Conservation (phyloP, 768 basidiomycete genomes). For the Termitomyces sp. region DNA sequence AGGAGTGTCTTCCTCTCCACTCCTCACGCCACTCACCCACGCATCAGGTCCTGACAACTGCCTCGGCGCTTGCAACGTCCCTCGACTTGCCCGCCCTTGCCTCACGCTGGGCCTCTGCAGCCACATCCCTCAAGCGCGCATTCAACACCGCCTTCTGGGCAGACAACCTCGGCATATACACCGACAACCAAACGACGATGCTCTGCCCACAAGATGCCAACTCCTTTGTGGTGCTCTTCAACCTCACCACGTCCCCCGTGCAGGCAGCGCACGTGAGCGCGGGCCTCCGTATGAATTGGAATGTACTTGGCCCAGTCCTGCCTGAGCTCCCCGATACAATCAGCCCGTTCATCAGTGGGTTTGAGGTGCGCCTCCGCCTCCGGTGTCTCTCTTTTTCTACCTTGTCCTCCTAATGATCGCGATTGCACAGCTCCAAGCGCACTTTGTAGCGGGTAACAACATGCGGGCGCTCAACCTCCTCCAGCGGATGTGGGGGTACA, state of each 20-base stretch:
- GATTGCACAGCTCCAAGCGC: slow-evolving; percentile 54
- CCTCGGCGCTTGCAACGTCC: slow-evolving; percentile 36
- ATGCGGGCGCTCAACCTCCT: slow-evolving; percentile 47
- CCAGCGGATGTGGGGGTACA: slow-evolving; percentile 53
- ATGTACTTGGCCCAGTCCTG: slow-evolving; percentile 41
- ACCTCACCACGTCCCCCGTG: slow-evolving; percentile 33
- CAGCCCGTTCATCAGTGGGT: no score
- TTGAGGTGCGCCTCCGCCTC: slow-evolving; percentile 32
- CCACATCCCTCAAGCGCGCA: no score
- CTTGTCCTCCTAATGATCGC: no score
- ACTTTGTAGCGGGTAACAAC: slow-evolving; percentile 49
- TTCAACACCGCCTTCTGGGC: no score
- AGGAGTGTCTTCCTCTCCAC: no score
- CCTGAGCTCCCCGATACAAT: slow-evolving; percentile 49
- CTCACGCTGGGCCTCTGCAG: slow-evolving; percentile 30
- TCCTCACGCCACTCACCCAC: no score
- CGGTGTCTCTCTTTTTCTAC: no score
- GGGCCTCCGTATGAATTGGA: slow-evolving; percentile 53
- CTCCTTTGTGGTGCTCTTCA: slow-evolving; percentile 48
- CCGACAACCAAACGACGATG: no score
- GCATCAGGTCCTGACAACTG: no score
- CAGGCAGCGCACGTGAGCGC: slow-evolving; percentile 36
- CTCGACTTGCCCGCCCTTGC: slow-evolving; percentile 26
- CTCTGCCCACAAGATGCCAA: slow-evolving; percentile 48
- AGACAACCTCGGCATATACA: no score